A percentile compares a stretch with the other conserved stretches of the same genome.
Conservation (phyloP, 768 basidiomycete genomes). For the Lactarius trivialis region DNA sequence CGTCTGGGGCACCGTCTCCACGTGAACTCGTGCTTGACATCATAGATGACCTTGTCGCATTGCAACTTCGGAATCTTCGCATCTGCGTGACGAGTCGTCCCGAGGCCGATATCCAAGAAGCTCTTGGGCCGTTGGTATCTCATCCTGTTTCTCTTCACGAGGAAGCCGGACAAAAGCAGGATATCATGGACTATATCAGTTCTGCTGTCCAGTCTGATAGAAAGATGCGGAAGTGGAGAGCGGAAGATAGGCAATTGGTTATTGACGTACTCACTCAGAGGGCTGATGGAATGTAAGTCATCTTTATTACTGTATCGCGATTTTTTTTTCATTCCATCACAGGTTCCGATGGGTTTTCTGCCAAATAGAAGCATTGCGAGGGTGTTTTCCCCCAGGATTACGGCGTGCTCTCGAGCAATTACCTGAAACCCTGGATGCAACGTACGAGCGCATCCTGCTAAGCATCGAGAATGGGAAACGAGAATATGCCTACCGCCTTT, state of each 20-base stretch:
- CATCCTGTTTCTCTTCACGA: conserved; percentile 3
- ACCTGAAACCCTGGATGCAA: no score
- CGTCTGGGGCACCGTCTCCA: neutral
- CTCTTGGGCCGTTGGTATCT: neutral
- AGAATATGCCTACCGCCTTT: no score
- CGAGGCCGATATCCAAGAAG: neutral
- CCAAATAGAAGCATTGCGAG: neutral
- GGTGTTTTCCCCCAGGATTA: neutral
- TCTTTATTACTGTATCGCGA: neutral
- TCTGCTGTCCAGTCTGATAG: neutral
- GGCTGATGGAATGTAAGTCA: conserved; percentile 1
- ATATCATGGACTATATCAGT: conserved; percentile 1
- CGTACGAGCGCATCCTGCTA: no score
- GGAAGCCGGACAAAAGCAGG: neutral
- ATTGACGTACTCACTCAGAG: neutral
- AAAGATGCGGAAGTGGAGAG: neutral
- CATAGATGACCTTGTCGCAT: neutral
- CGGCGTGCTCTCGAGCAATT: neutral
- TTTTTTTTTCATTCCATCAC: neutral
- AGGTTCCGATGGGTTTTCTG: neutral
- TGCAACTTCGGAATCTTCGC: neutral
- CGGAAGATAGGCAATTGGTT: neutral
- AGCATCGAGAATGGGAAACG: no score
- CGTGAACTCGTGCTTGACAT: conserved; percentile 1
- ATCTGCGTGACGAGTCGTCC: conserved; percentile 9